phyloP scores from a whole-genome alignment of 2,329 filamentous ascomycete genomes.

The Chrysosphaeria jannelii region DNA sequence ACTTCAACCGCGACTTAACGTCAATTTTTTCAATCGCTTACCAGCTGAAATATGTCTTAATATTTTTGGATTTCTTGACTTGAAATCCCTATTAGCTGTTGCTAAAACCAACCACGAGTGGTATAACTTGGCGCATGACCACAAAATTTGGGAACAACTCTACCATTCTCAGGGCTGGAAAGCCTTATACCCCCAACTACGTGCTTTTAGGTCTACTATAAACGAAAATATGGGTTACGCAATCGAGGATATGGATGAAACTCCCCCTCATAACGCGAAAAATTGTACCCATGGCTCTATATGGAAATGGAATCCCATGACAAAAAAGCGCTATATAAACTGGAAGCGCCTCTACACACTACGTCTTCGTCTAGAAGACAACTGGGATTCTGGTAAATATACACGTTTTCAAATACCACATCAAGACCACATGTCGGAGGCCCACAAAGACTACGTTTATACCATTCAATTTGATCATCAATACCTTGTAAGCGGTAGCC shows the following conservation, averaged over 20 bases:
- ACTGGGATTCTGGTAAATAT: constrained; percentile 65
- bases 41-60: constrained; percentile 78
- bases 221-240: no score
- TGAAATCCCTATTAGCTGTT: constrained; percentile 48
- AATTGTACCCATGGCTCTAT: constrained; percentile 8
- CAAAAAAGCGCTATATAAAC: constrained; percentile 34
- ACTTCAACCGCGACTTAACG: constrained; percentile 59
- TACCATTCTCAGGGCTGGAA: constrained; percentile 75
- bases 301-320: constrained; percentile 19
- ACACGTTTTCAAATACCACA: constrained; percentile 78
- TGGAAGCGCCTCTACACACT: constrained; percentile 88
- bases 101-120: constrained; percentile 55
- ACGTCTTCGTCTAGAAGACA: constrained; percentile 55
- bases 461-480: constrained; percentile 68
- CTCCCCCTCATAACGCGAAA: background rate
- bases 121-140: constrained; percentile 55
- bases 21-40: constrained; percentile 65
- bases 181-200: constrained; percentile 33
- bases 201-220: constrained; percentile 29
- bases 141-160: constrained; percentile 57
- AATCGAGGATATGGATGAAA: constrained; percentile 9
- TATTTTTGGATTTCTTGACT: constrained; percentile 63
- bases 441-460: constrained; percentile 81
- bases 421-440: constrained; percentile 47
- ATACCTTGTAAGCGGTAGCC: constrained; percentile 75